Conservation (phyloP, 345 rosid genomes). For the Camelina hispida region DNA sequence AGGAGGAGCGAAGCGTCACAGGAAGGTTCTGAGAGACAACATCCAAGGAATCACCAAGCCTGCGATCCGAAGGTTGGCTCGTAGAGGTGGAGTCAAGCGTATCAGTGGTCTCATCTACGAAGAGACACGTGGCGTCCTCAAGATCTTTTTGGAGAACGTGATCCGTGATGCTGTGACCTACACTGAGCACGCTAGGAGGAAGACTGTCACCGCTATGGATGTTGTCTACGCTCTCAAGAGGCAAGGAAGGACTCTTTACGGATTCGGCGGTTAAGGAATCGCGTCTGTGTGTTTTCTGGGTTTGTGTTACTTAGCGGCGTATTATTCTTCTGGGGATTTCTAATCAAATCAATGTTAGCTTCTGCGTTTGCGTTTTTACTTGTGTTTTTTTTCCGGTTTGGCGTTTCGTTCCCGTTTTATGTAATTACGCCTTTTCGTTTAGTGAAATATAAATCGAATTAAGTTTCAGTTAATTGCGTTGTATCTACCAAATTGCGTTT, state of each 20-base stretch:
- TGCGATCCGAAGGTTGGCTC: slow-evolving; percentile 52
- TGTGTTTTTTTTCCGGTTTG: neutral
- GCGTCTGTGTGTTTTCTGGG: slow-evolving; percentile 8
- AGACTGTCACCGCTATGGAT: slow-evolving; percentile 57
- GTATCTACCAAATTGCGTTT: neutral
- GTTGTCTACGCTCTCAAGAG: slow-evolving; percentile 54
- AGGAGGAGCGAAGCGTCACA: slow-evolving; percentile 52
- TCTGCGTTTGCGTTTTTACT: slow-evolving; percentile 19
- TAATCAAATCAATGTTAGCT: neutral
- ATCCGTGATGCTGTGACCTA: slow-evolving; percentile 46
- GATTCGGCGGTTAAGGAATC: slow-evolving; percentile 41
- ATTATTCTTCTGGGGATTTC: slow-evolving; percentile 4
- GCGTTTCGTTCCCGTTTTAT: neutral
- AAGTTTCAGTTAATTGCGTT: neutral
- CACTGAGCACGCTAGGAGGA: slow-evolving; percentile 53
- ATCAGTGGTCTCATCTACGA: slow-evolving; percentile 61
- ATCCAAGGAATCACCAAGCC: slow-evolving; percentile 53
- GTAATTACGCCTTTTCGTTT: slow-evolving; percentile 14
- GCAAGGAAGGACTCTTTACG: slow-evolving; percentile 52
- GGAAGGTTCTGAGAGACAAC: slow-evolving; percentile 49
- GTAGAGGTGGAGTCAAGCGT: slow-evolving; percentile 59
- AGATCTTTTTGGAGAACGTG: slow-evolving; percentile 49
- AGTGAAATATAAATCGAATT: neutral
- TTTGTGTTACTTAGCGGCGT: neutral
- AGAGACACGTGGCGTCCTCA: slow-evolving; percentile 48